Conservation (phyloP, 495 filamentous ascomycete genomes). For the Penicillium macrosclerotiorum region DNA sequence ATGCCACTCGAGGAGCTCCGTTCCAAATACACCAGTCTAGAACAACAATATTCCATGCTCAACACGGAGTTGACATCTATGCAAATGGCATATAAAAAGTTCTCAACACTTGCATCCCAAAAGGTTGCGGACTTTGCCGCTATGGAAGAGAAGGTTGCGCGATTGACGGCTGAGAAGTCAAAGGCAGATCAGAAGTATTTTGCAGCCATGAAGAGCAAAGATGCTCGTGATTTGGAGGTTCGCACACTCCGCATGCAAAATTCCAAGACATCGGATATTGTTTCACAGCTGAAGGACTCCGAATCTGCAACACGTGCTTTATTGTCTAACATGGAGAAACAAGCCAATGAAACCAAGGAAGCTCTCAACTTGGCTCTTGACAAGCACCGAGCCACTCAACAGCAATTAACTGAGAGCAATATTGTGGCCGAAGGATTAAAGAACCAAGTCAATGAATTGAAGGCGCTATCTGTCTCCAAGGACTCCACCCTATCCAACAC, state of each 20-base stretch:
- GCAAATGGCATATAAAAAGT: conserved; percentile 83
- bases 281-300: conserved; percentile 86
- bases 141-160: conserved; percentile 74
- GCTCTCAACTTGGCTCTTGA: conserved; percentile 61
- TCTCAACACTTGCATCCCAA: conserved; percentile 75
- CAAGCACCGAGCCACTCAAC: conserved; percentile 71
- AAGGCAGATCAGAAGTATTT: conserved; percentile 99
- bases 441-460: conserved; percentile 73
- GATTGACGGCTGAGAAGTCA: conserved; percentile 80
- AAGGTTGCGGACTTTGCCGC: conserved; percentile 74
- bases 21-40: conserved; percentile 66
- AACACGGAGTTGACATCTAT: conserved; percentile 83
- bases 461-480: conserved; percentile 67
- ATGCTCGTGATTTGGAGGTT: conserved; percentile 73
- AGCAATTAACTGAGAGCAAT: conserved; percentile 62
- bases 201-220: conserved; percentile 87
- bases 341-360: conserved; percentile 76
- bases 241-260: conserved; percentile 77
- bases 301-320: conserved; percentile 60
- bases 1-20: conserved; percentile 66
- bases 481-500: conserved; percentile 57
- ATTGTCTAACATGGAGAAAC: conserved; percentile 85
- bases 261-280: conserved; percentile 87
- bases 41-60: conserved; percentile 77
- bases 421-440: conserved; percentile 70